phyloP scores from a whole-genome alignment of 2,329 filamentous ascomycete species.

The Emmonsia crescens region DNA sequence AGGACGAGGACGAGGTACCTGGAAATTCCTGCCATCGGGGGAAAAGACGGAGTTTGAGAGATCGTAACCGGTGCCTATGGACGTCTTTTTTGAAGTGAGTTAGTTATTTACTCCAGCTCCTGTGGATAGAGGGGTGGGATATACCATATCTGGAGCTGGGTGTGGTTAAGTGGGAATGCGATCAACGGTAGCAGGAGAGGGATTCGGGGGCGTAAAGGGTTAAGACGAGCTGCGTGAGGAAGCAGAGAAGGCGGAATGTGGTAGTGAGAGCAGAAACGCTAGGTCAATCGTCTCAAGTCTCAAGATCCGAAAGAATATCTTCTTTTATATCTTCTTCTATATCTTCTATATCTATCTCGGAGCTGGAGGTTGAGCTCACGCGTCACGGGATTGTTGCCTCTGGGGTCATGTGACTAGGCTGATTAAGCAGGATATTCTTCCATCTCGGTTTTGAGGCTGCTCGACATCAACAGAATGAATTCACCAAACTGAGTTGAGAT shows the following conservation, averaged over 20 bases:
- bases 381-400: conserved; percentile 15
- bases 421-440: conserved; percentile 3
- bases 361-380: not conserved
- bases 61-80: conserved; percentile 99
- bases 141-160: conserved; percentile 5
- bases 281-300: not conserved
- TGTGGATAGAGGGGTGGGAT: not conserved
- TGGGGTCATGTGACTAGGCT: conserved; percentile 6
- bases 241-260: not conserved
- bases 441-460: too few relatives aligned
- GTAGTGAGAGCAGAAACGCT: not conserved
- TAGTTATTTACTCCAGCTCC: conserved; percentile 12
- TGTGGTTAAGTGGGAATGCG: not conserved
- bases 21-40: conserved; percentile 96
- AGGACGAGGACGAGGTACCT: conserved; percentile 43
- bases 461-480: not conserved
- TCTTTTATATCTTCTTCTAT: not conserved
- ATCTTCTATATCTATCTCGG: not conserved
- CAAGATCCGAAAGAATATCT: not conserved
- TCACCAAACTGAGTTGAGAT: not conserved
- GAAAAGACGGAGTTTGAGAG: conserved; percentile 99
- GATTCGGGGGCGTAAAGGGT: not conserved
- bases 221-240: not conserved
- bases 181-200: not conserved
- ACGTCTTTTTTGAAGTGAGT: conserved; percentile 54